Percentiles rank a stretch among this genome's conserved stretches.
These are phyloP conservation scores for Rutstroemia sydowiana DNA, from an alignment of 2,329 filamentous ascomycete species.

Conservation along the genomic window DNA sequence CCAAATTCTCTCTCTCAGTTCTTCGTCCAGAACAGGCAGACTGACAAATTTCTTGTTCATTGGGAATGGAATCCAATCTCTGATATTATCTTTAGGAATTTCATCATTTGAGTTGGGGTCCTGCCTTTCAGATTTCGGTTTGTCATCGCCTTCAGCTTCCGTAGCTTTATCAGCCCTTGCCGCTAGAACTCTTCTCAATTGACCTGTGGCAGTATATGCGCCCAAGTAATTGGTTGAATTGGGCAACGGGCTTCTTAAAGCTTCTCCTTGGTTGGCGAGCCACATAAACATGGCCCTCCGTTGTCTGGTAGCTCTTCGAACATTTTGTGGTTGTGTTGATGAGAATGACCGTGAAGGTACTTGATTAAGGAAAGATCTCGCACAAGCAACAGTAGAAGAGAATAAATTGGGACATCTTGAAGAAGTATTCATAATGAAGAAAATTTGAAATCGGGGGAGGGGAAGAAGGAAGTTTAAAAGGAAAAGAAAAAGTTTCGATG, in stretches of 20 bases:
- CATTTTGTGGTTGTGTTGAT: slow-evolving; percentile 21
- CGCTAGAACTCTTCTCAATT: slow-evolving; percentile 22
- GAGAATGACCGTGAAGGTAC: slow-evolving; percentile 27
- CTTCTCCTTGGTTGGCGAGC: slow-evolving; percentile 24
- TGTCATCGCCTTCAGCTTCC: background rate
- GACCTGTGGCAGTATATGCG: slow-evolving; percentile 26
- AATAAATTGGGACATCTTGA: slow-evolving; percentile 22
- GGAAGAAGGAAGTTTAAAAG: background rate
- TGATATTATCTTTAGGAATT: slow-evolving; percentile 16
- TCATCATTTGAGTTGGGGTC: slow-evolving; percentile 7
- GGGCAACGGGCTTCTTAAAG: slow-evolving; percentile 23
- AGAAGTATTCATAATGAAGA: slow-evolving; percentile 23
- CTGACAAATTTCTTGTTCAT: slow-evolving; percentile 53
- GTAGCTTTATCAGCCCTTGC: background rate
- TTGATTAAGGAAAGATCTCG: slow-evolving; percentile 20
- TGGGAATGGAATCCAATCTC: slow-evolving; percentile 47
- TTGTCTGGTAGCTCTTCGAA: slow-evolving; percentile 22
- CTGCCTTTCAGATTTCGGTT: background rate
- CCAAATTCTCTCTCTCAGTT: slow-evolving; percentile 58
- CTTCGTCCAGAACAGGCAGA: slow-evolving; percentile 56
- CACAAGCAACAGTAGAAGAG: slow-evolving; percentile 15
- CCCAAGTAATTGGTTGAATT: slow-evolving; percentile 29
- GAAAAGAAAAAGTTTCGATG: background rate
- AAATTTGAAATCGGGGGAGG: background rate
- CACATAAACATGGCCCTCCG: slow-evolving; percentile 26